phyloP scores from a whole-genome alignment of 805 yeast species.

The Torulaspora microellipsoides region DNA sequence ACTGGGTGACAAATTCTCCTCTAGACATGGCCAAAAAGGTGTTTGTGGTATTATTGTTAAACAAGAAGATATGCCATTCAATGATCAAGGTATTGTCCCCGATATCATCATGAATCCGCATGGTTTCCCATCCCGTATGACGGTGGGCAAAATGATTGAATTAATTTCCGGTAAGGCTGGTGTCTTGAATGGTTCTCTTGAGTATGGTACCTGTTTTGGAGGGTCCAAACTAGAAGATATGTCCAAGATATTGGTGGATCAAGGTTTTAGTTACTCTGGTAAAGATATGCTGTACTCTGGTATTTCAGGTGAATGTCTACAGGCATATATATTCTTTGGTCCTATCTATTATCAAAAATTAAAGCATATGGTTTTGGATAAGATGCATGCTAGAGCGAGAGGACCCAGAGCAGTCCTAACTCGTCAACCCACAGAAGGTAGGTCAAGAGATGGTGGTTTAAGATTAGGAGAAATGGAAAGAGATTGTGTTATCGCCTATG shows the following conservation, averaged over 20 bases:
- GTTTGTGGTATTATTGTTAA: slow-evolving; percentile 97
- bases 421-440: slow-evolving; percentile 98
- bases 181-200: slow-evolving; percentile 82
- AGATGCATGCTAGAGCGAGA: slow-evolving; percentile 99
- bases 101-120: slow-evolving; percentile 99
- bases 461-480: slow-evolving; percentile 99
- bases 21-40: slow-evolving; percentile 98
- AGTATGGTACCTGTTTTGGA: slow-evolving; percentile 98
- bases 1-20: slow-evolving; percentile 93
- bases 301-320: slow-evolving; percentile 93
- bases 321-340: slow-evolving; percentile 97
- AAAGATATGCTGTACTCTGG: slow-evolving; percentile 97
- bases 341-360: slow-evolving; percentile 97
- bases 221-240: slow-evolving; percentile 95
- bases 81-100: slow-evolving; percentile 86
- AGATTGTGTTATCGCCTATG: slow-evolving; percentile 98
- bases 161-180: slow-evolving; percentile 97
- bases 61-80: slow-evolving; percentile 95
- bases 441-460: slow-evolving; percentile 98
- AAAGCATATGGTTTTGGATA: slow-evolving; percentile 98
- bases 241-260: slow-evolving; percentile 83
- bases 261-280: slow-evolving; percentile 93
- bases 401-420: slow-evolving; percentile 98
- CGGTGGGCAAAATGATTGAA: slow-evolving; percentile 98
- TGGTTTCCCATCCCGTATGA: slow-evolving; percentile 99